Percentiles rank a stretch among this genome's conserved stretches.
Conservation (phyloP, 1,139 yeast genomes). For the Pichia inconspicua region DNA sequence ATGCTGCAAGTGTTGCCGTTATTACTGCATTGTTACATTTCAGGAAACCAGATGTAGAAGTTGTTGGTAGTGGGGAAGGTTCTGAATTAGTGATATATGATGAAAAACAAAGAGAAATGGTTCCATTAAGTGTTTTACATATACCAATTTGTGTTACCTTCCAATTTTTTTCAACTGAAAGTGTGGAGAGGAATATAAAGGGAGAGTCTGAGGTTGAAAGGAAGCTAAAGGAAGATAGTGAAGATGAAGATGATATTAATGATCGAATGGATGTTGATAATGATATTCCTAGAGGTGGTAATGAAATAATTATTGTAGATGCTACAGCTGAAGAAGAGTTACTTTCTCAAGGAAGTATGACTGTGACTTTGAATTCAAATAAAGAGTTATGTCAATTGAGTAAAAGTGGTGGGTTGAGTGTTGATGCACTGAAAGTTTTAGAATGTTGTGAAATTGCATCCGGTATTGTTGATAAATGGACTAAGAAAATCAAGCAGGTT, state of each 20-base stretch:
- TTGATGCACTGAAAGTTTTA: constrained; percentile 65
- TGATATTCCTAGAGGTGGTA: constrained; percentile 13
- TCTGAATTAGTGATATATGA: constrained; percentile 53
- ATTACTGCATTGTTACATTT: constrained; percentile 80
- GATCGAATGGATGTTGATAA: constrained; percentile 9
- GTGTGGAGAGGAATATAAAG: constrained; percentile 58
- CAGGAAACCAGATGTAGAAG: constrained; percentile 74
- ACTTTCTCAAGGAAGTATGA: constrained; percentile 69
- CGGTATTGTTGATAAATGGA: constrained; percentile 51
- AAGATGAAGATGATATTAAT: constrained; percentile 6
- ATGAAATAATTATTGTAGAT: constrained; percentile 65
- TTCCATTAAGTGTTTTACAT: constrained; percentile 76
- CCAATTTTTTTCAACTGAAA: constrained; percentile 67
- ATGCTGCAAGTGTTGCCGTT: constrained; percentile 85
- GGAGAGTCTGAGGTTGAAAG: constrained; percentile 39
- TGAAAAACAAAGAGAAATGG: constrained; percentile 75
- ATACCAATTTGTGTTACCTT: constrained; percentile 89
- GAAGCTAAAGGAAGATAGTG: constrained; percentile 3
- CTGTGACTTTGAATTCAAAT: constrained; percentile 82
- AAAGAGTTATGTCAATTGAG: constrained; percentile 84
- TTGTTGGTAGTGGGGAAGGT: constrained; percentile 46
- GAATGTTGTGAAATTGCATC: constrained; percentile 65
- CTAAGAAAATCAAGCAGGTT: constrained; percentile 52
- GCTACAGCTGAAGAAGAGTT: constrained; percentile 72
- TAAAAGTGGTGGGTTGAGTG: constrained; percentile 85